phyloP scores from a whole-genome alignment of 495 filamentous ascomycete genomes.

The Elaphomyces granulatus region DNA sequence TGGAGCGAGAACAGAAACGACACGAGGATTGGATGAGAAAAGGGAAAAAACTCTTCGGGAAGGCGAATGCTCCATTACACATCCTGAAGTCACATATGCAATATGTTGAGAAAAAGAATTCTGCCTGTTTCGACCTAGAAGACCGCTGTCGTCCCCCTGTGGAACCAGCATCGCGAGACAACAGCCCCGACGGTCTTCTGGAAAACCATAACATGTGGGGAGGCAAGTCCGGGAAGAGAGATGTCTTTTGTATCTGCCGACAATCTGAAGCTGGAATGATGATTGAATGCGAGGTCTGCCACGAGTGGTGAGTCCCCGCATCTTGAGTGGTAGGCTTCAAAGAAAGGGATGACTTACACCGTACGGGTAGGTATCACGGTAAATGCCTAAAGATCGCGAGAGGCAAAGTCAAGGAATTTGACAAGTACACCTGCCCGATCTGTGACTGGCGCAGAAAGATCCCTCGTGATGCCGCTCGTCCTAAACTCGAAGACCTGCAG shows the following conservation, averaged over 20 bases:
- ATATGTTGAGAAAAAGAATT: conserved; percentile 75
- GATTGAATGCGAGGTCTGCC: conserved; percentile 97
- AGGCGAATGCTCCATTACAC: conserved; percentile 92
- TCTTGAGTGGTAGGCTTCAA: not conserved
- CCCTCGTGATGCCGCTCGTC: conserved; percentile 90
- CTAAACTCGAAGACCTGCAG: conserved; percentile 84
- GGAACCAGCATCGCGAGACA: conserved; percentile 79
- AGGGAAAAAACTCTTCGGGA: conserved; percentile 96
- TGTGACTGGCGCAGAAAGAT: conserved; percentile 98
- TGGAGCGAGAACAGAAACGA: conserved; percentile 88
- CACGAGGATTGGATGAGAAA: conserved; percentile 99
- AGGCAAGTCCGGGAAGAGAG: conserved; percentile 40
- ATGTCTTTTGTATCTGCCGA: conserved; percentile 96
- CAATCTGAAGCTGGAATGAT: conserved; percentile 93
- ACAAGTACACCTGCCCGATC: conserved; percentile 96
- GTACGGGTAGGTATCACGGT: conserved; percentile 68
- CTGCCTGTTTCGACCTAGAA: conserved; percentile 81
- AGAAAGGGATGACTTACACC: conserved; percentile 1
- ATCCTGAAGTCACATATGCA: conserved; percentile 92
- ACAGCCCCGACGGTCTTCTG: conserved; percentile 55
- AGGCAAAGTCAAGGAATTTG: conserved; percentile 94
- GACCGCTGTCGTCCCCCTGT: conserved; percentile 83
- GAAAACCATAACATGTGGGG: conserved; percentile 34
- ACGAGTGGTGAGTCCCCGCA: conserved; percentile 64
- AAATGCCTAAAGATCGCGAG: conserved; percentile 97